Evolutionary conservation across 148 eudicot genomes (phyloP).

Genomic region (Camellia lanceoleosa): DNA sequence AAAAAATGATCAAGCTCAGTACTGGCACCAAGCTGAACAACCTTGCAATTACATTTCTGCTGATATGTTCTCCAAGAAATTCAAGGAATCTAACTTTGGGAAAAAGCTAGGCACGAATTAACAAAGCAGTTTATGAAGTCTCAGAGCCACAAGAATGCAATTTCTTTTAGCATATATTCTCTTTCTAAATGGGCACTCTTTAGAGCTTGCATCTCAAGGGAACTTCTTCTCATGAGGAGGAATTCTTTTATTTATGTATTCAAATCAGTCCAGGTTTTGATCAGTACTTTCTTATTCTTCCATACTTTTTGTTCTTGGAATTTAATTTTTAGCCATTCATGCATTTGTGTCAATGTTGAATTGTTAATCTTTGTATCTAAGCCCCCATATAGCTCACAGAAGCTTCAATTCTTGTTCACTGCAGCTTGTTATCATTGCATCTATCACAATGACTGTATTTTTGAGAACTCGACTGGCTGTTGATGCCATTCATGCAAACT

Average conservation of each 20-base stretch:
- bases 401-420: neutral
- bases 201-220: constrained; percentile 72
- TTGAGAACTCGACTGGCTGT: constrained; percentile 54
- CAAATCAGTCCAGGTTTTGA: constrained; percentile 59
- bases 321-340: neutral
- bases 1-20: constrained; percentile 73
- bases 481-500: constrained; percentile 50
- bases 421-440: constrained; percentile 61
- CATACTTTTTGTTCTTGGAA: neutral
- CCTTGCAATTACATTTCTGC: constrained; percentile 47
- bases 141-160: constrained; percentile 38
- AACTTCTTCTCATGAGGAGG: constrained; percentile 68
- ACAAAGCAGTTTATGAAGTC: constrained; percentile 38
- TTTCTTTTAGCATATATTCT: constrained; percentile 43
- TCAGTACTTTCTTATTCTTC: neutral
- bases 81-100: constrained; percentile 45
- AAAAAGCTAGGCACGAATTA: constrained; percentile 42
- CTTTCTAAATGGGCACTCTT: constrained; percentile 63
- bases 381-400: neutral
- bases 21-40: constrained; percentile 41
- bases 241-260: constrained; percentile 66
- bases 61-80: constrained; percentile 42
- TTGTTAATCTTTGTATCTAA: neutral
- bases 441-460: constrained; percentile 60
- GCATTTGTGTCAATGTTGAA: neutral